Base-by-base conservation (phyloP, 2,329 filamentous ascomycete genomes). In the Trichoderma breve region DNA sequence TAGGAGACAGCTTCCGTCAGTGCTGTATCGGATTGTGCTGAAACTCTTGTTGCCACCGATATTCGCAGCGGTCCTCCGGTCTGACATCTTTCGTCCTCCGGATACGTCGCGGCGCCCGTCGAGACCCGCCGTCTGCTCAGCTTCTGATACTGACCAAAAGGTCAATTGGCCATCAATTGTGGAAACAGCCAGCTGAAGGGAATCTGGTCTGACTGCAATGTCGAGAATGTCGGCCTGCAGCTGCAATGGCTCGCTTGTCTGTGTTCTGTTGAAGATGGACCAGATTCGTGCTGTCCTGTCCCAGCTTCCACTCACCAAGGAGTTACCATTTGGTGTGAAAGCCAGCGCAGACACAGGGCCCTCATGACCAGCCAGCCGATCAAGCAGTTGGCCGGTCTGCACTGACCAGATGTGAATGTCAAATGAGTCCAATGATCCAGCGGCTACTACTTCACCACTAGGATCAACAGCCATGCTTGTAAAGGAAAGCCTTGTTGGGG, bases 351-450 rank as follows among this genome's bases (percentile, higher is more conserved):
- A 96, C 1, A 99, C 92, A 0, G 96, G 96, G 0, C 95, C 96
- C 83, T 99, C 95, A 76, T 99, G 96, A 1, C 96, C 97, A 7
- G 95, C 89, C 28, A 99, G 86, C 75, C 92, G 92, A 80, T 99
- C 96, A 6, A 99, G 89, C 21, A 99, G 86, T 81, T 99, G 96
- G 3, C 96, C 96, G 0, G 95, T 99, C 80, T 99, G 96, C 4
- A 99, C 97, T 6, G 94, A 98, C 96, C 96, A 99, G 74, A 99
- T 93, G 82, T 99, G 95, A 66, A 99, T 93, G 78, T 98, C 95
- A 75, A 98, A 98, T 5, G 95, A 97, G 80, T 99, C 96, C 18
- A 97, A 87, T 1, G 95, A 98, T 3, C 95, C 96, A 11, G 96
- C 96, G 73, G 95, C 97, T 3, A 99, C 93, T 9, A 99, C 93